These are phyloP conservation scores for Pseudocercospora macadamiae DNA, from an alignment of 2,329 filamentous ascomycete species.

Conservation along the genomic window DNA sequence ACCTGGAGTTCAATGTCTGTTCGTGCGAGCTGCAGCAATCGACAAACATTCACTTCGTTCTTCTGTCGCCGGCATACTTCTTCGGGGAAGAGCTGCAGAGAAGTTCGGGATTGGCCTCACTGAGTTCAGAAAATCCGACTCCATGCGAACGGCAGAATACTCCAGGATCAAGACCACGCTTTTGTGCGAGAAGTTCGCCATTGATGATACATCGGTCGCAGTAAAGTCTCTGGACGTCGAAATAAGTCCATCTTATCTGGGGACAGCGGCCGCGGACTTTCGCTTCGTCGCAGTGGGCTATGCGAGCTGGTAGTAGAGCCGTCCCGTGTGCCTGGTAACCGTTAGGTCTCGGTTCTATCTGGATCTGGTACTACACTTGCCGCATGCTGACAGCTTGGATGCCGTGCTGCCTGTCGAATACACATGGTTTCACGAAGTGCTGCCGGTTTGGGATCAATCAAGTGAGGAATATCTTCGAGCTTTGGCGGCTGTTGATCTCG, in stretches of 20 bases:
- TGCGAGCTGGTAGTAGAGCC: slow-evolving; percentile 19
- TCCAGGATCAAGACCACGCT: slow-evolving; percentile 25
- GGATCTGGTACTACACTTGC: neutral
- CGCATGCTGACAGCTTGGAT: neutral
- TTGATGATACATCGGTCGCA: slow-evolving; percentile 34
- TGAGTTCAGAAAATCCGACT: slow-evolving; percentile 24
- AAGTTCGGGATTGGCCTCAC: slow-evolving; percentile 26
- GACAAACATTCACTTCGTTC: neutral
- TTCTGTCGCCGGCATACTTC: neutral
- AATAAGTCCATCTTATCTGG: slow-evolving; percentile 21
- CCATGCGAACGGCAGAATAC: slow-evolving; percentile 4
- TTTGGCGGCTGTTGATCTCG: no score
- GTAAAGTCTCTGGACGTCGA: slow-evolving; percentile 26
- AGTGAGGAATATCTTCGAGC: no score
- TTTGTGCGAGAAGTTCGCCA: slow-evolving; percentile 30
- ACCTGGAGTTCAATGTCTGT: no score
- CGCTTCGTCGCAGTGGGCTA: slow-evolving; percentile 21
- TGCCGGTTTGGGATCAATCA: no score
- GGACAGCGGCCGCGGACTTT: slow-evolving; percentile 12
- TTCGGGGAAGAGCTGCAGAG: neutral
- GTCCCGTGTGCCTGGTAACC: slow-evolving; percentile 29
- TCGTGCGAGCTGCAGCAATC: no score
- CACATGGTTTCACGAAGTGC: neutral
- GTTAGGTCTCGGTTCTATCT: neutral
- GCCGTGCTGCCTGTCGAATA: neutral